Conservation (phyloP, 805 yeast species). For the Spathaspora passalidarum region DNA sequence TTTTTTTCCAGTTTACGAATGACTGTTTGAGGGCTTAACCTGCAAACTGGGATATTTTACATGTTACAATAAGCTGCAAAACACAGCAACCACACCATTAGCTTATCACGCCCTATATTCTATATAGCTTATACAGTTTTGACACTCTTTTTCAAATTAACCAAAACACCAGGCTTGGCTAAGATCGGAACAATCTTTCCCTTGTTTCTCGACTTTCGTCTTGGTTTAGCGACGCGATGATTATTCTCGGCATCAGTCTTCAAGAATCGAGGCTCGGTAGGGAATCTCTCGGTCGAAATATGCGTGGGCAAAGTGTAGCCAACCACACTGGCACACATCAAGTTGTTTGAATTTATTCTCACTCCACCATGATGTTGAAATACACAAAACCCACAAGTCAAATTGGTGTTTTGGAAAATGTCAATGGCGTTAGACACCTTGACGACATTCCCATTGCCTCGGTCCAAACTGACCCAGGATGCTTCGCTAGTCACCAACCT, state of each 20-base stretch:
- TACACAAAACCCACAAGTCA: constrained; percentile 4
- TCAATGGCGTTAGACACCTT: neutral
- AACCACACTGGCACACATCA: neutral
- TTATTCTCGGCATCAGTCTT: neutral
- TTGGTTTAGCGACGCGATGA: neutral
- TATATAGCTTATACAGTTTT: neutral
- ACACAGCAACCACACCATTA: too few species aligned
- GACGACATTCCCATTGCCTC: neutral
- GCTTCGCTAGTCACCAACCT: neutral
- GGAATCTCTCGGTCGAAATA: neutral
- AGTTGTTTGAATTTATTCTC: neutral
- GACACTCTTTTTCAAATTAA: neutral
- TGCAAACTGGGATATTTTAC: neutral
- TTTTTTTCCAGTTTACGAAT: neutral
- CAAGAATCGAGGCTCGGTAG: constrained; percentile 2
- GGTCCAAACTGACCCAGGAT: neutral
- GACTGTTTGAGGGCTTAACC: neutral
- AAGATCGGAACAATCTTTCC: neutral
- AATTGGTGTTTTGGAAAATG: neutral
- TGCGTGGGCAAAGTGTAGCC: neutral
- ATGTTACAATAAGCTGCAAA: neutral
- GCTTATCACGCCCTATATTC: too few species aligned
- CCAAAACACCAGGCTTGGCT: neutral
- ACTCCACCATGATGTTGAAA: constrained; percentile 1
- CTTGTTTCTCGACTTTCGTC: neutral